phyloP scores from a whole-genome alignment of 2,329 filamentous ascomycete genomes.

The Blastomyces parvus region DNA sequence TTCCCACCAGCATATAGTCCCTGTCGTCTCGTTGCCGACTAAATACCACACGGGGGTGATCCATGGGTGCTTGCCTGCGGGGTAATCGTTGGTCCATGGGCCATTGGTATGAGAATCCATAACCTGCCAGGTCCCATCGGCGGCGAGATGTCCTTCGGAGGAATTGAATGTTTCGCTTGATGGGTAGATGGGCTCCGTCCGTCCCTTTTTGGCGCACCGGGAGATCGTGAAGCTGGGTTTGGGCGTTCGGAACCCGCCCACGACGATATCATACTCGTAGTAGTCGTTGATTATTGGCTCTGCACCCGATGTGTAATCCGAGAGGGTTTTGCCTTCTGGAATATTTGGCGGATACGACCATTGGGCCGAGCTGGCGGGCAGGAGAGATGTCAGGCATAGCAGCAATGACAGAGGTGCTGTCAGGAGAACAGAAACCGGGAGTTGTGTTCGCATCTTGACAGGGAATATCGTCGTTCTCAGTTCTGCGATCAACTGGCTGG shows the following conservation, averaged over 20 bases:
- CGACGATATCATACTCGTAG: conserved; percentile 1
- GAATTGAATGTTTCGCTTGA: conserved; percentile 6
- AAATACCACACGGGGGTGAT: background rate
- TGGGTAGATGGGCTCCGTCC: conserved; percentile 6
- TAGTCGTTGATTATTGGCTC: conserved; percentile 1
- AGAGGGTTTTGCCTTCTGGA: background rate
- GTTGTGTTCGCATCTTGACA: background rate
- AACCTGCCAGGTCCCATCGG: conserved; percentile 4
- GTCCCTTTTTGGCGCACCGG: conserved; percentile 6
- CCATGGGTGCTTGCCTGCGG: conserved; percentile 1
- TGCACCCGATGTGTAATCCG: conserved; percentile 5
- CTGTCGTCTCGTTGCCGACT: conserved; percentile 3
- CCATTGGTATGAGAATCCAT: conserved; percentile 6
- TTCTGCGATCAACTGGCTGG: background rate
- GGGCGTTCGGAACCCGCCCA: conserved; percentile 5
- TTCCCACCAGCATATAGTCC: conserved; percentile 6
- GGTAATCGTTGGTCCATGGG: background rate
- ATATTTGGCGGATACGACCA: conserved; percentile 2
- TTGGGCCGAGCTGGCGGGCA: background rate
- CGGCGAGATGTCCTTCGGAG: background rate
- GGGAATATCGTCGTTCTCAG: background rate
- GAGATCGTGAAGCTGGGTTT: conserved; percentile 1
- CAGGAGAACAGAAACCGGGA: background rate
- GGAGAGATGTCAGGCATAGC: background rate
- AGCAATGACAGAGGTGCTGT: background rate